Evolutionary conservation across 768 basidiomycete genomes (phyloP).

Genomic region (Antrodiella citrinella): DNA sequence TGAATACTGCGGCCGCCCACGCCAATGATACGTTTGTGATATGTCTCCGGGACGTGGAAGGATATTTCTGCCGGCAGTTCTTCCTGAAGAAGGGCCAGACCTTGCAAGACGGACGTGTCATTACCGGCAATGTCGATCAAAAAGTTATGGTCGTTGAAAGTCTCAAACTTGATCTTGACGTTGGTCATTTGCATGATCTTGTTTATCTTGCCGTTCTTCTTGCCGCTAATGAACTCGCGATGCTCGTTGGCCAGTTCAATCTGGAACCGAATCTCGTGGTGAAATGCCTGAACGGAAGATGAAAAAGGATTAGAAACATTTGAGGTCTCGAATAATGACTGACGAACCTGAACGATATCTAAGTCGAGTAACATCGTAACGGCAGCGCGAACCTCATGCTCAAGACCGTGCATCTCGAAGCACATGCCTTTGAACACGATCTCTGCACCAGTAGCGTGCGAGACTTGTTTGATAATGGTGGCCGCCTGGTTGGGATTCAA

Average conservation of each 20-base stretch:
- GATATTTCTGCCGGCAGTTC: slow-evolving; percentile 98
- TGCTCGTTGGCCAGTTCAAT: slow-evolving; percentile 97
- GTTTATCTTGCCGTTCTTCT: slow-evolving; percentile 99
- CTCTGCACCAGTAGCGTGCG: slow-evolving; percentile 82
- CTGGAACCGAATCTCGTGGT: slow-evolving; percentile 97
- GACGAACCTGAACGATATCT: slow-evolving; percentile 78
- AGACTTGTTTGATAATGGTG: slow-evolving; percentile 78
- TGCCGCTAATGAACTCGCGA: slow-evolving; percentile 96
- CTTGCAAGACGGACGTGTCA: slow-evolving; percentile 78
- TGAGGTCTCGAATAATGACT: neutral
- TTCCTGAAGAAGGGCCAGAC: slow-evolving; percentile 85
- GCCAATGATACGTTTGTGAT: slow-evolving; percentile 98
- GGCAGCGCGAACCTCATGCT: slow-evolving; percentile 83
- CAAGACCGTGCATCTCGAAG: slow-evolving; percentile 94
- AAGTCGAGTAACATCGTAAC: slow-evolving; percentile 83
- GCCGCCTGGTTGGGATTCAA: slow-evolving; percentile 80
- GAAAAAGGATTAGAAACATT: neutral
- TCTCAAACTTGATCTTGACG: slow-evolving; percentile 98
- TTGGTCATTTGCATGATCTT: slow-evolving; percentile 98
- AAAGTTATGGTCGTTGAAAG: slow-evolving; percentile 94
- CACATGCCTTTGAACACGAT: slow-evolving; percentile 96
- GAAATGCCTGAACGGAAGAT: slow-evolving; percentile 58
- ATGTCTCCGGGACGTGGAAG: slow-evolving; percentile 96
- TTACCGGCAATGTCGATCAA: slow-evolving; percentile 86
- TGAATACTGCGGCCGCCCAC: slow-evolving; percentile 97